Percentiles rank a stretch among this genome's conserved stretches.
Conservation (phyloP, 495 filamentous ascomycete species). For the Podospora pseudopauciseta region DNA sequence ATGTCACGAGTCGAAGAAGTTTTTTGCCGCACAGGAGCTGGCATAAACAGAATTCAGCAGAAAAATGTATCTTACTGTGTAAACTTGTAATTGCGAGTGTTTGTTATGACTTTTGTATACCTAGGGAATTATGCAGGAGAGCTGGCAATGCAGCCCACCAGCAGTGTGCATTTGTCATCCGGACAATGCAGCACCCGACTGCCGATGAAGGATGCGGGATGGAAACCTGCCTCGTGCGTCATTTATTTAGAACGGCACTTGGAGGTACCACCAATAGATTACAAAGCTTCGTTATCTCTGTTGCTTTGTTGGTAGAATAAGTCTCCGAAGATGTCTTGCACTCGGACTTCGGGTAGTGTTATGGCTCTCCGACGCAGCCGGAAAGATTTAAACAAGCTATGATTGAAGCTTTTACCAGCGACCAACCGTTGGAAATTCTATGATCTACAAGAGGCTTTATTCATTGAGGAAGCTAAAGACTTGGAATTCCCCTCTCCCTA, state of each 20-base stretch:
- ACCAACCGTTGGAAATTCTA: background rate
- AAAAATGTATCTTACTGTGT: background rate
- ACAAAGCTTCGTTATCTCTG: background rate
- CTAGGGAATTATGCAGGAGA: background rate
- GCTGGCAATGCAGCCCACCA: background rate
- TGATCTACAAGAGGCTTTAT: background rate
- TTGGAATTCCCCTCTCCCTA: background rate
- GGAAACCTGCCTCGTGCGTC: background rate
- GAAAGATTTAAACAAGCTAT: background rate
- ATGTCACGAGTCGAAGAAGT: conserved; percentile 87
- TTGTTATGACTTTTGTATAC: background rate
- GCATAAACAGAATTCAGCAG: background rate
- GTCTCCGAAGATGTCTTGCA: background rate
- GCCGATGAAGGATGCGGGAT: background rate
- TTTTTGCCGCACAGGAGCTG: conserved; percentile 62
- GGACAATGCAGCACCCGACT: background rate
- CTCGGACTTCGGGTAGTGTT: background rate
- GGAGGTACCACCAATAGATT: background rate
- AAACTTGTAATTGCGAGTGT: background rate
- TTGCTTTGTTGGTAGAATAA: background rate
- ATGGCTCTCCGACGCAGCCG: background rate
- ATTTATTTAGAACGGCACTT: background rate
- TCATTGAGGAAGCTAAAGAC: background rate
- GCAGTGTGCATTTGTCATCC: background rate
- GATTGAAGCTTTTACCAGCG: background rate